A percentile compares a stretch with the other conserved stretches of the same genome.
These are phyloP conservation scores for Aspergillus haitiensis DNA, from an alignment of 495 filamentous ascomycete genomes.

Conservation along the genomic window DNA sequence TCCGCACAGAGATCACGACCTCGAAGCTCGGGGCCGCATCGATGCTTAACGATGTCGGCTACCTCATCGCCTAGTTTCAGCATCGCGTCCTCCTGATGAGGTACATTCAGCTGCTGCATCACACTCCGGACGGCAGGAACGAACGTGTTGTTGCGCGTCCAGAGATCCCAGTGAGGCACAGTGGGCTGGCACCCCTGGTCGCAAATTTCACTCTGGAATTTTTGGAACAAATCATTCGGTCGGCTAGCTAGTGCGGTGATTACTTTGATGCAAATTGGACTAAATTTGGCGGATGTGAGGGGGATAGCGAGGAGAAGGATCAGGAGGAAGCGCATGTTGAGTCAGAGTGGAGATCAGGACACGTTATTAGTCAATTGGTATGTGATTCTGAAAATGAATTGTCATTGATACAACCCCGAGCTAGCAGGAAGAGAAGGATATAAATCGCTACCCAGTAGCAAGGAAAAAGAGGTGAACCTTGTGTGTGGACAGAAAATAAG, in stretches of 20 bases:
- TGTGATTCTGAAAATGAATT: background rate
- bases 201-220: slow-evolving; percentile 47
- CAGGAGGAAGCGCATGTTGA: slow-evolving; percentile 22
- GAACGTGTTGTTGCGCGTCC: slow-evolving; percentile 47
- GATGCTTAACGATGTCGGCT: slow-evolving; percentile 41
- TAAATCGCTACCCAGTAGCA: background rate
- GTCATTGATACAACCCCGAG: no score
- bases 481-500: background rate
- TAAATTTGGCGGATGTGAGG: slow-evolving; percentile 31
- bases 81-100: slow-evolving; percentile 37
- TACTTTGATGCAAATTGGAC: slow-evolving; percentile 41
- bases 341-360: background rate
- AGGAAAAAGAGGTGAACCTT: background rate
- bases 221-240: slow-evolving; percentile 36
- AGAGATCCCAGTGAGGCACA: slow-evolving; percentile 47
- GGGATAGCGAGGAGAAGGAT: slow-evolving; percentile 29
- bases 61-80: slow-evolving; percentile 45
- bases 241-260: slow-evolving; percentile 40
- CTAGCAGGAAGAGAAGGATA: no score
- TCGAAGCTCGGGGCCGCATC: slow-evolving; percentile 35
- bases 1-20: slow-evolving; percentile 44
- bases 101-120: slow-evolving; percentile 37
- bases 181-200: slow-evolving; percentile 44
- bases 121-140: slow-evolving; percentile 43
- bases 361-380: background rate